Conservation (phyloP, 1,139 yeast species). For the Suhomyces bolitotheri region DNA sequence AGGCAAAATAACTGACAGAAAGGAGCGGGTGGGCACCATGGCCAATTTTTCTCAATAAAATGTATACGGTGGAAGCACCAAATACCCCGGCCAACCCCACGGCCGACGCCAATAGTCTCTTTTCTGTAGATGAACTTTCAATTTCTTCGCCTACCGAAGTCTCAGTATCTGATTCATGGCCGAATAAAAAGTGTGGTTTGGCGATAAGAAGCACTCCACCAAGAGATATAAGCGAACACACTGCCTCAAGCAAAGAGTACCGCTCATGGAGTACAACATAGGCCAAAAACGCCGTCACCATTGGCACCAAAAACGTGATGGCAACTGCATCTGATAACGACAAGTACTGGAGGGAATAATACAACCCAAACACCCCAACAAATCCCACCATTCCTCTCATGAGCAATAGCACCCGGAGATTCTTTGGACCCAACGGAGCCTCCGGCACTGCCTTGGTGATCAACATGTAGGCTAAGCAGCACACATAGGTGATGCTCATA, state of each 20-base stretch:
- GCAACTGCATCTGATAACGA: conserved; percentile 77
- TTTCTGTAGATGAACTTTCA: conserved; percentile 42
- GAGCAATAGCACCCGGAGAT: conserved; percentile 53
- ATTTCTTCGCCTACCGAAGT: conserved; percentile 31
- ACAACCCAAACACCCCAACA: conserved; percentile 74
- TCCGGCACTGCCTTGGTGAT: conserved; percentile 52
- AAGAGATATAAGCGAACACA: conserved; percentile 68
- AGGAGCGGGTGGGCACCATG: conserved; percentile 75
- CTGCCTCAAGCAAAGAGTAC: conserved; percentile 66
- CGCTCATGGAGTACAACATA: conserved; percentile 64
- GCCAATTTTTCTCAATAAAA: conserved; percentile 73
- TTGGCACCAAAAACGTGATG: conserved; percentile 76
- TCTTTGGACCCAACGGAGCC: conserved; percentile 72
- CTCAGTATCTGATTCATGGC: conserved; percentile 37
- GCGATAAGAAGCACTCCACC: conserved; percentile 80
- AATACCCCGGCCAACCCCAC: conserved; percentile 69
- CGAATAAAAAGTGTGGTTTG: conserved; percentile 74
- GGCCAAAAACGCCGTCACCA: conserved; percentile 75
- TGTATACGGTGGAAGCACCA: conserved; percentile 72
- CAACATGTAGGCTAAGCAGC: conserved; percentile 57
- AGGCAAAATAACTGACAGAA: conserved; percentile 75
- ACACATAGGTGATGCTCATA: conserved; percentile 67
- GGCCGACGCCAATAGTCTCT: conserved; percentile 55
- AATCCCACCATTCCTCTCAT: conserved; percentile 77
- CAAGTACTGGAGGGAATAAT: conserved; percentile 71